phyloP scores from a whole-genome alignment of 2,329 filamentous ascomycete genomes.

The Trichoderma atroviride region DNA sequence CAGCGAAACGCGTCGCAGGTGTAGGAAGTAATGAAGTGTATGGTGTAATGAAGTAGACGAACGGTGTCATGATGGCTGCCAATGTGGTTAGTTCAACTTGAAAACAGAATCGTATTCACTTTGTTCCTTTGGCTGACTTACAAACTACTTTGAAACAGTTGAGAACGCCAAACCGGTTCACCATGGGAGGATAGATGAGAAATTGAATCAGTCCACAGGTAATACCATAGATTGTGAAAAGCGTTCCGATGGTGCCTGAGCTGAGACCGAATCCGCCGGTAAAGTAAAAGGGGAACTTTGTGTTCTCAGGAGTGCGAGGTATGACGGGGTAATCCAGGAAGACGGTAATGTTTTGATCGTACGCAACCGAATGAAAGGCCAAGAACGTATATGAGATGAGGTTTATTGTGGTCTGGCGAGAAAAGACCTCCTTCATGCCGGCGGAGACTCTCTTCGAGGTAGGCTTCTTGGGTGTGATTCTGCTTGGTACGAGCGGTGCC shows the following conservation, averaged over 20 bases:
- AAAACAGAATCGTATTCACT: too few species aligned
- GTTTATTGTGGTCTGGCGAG: slow-evolving; percentile 72
- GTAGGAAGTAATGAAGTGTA: slow-evolving; percentile 69
- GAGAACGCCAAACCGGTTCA: slow-evolving; percentile 72
- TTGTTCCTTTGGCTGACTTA: slow-evolving; percentile 35
- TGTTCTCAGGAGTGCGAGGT: slow-evolving; percentile 60
- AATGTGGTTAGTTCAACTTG: background rate
- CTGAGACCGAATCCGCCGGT: slow-evolving; percentile 75
- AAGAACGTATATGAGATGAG: slow-evolving; percentile 78
- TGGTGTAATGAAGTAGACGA: slow-evolving; percentile 80
- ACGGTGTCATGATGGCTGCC: slow-evolving; percentile 66
- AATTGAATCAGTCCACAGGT: slow-evolving; percentile 83
- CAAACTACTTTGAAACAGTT: slow-evolving; percentile 69
- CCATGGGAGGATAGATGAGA: slow-evolving; percentile 76
- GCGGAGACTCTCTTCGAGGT: slow-evolving; percentile 36
- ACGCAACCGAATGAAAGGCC: slow-evolving; percentile 79
- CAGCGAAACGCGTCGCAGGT: slow-evolving; percentile 54
- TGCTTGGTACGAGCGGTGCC: slow-evolving; percentile 23
- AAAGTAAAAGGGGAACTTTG: slow-evolving; percentile 76
- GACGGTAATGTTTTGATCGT: slow-evolving; percentile 84
- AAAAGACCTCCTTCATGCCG: slow-evolving; percentile 68
- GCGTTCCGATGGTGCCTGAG: slow-evolving; percentile 75
- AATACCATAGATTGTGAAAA: slow-evolving; percentile 83
- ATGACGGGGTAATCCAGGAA: slow-evolving; percentile 77
- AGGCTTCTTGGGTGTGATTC: slow-evolving; percentile 26